Evolutionary conservation across 306 rosid genomes (phyloP).

Genomic region (Elaeagnus macrophylla): DNA sequence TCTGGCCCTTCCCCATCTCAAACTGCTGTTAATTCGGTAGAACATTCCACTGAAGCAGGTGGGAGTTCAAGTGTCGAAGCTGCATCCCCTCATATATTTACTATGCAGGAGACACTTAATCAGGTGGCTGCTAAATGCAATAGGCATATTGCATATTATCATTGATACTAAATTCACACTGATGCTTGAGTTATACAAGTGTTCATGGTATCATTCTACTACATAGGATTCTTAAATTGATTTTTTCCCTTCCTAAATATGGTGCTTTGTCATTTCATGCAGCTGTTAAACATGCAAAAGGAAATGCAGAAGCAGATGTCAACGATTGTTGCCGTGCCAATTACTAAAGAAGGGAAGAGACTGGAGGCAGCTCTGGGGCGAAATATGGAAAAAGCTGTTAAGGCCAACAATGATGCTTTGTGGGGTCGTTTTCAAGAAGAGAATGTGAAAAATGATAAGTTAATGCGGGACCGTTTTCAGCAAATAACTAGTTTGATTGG

Average conservation of each 20-base stretch:
- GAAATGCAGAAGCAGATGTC: constrained; percentile 90
- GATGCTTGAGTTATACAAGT: background rate
- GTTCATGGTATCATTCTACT: background rate
- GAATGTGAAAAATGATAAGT: constrained; percentile 70
- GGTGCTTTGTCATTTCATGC: constrained; percentile 18
- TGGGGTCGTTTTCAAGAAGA: constrained; percentile 95
- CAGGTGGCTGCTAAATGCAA: constrained; percentile 43
- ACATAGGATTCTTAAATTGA: background rate
- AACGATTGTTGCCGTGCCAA: constrained; percentile 57
- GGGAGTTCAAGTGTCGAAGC: constrained; percentile 54
- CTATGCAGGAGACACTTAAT: constrained; percentile 73
- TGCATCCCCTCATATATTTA: constrained; percentile 48
- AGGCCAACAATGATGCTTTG: constrained; percentile 66
- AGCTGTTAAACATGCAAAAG: constrained; percentile 70
- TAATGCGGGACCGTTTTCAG: constrained; percentile 55
- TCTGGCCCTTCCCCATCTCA: constrained; percentile 46
- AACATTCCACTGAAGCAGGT: constrained; percentile 45
- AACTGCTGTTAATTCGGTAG: constrained; percentile 42
- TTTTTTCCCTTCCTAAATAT: constrained; percentile 11
- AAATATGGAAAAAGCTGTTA: constrained; percentile 69
- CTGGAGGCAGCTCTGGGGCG: constrained; percentile 74
- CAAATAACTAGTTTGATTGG: constrained; percentile 42
- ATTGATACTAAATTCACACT: background rate
- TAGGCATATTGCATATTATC: background rate
- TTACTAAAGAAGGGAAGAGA: constrained; percentile 85